Base-by-base conservation (phyloP, 2,329 filamentous ascomycete species). In the Diaporthe ilicicola region DNA sequence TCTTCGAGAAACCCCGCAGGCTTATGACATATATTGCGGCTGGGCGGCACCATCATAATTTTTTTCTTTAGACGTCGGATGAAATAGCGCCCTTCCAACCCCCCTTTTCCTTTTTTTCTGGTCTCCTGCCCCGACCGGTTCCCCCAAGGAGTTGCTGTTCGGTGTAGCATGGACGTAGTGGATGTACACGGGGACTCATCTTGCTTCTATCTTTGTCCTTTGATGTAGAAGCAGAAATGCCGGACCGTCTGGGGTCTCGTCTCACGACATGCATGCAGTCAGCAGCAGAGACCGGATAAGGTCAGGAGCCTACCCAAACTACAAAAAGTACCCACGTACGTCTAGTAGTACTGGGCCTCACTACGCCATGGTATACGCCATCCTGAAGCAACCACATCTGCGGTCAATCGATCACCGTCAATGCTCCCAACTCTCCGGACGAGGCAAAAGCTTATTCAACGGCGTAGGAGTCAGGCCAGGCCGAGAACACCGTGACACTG, bases 191-290 rank as follows among this genome's bases (percentile, higher is more conserved):
- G 44, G n/a, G 13, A 50, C 4, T 8, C 44, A 10, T 37, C n/a
- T 37, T 64, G 44, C 44, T 64, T 37, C 59, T 50, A 50, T 50
- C 59, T 50, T 64, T 64, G 59, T 64, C 44, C 59, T 13, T 17
- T 10, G 42, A n/a, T 3, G 29, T 50, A 34, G 19, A 48, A 24
- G 59, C 19, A 37, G 44, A 50, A 64, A 29, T 50, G 59, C 59
- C 59, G 44, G 59, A 48, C 44, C 44, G 44, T n/a, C 42, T 50
- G 44, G 59, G 59, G 59, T 32, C 51, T 48, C 39, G 39, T 68
- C 66, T 68, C 66, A 68, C 66, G 24, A 19, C 29, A 50, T 50
- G 66, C 44, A 68, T 68, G 66, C 66, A 59, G 53, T 67, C 53
- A 48, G 66, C 53, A 48, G 66, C 44, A 64, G 13, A 50, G 54